Conservation (phyloP, 176 grass and related monocot genomes). For the Melocanna baccifera region DNA sequence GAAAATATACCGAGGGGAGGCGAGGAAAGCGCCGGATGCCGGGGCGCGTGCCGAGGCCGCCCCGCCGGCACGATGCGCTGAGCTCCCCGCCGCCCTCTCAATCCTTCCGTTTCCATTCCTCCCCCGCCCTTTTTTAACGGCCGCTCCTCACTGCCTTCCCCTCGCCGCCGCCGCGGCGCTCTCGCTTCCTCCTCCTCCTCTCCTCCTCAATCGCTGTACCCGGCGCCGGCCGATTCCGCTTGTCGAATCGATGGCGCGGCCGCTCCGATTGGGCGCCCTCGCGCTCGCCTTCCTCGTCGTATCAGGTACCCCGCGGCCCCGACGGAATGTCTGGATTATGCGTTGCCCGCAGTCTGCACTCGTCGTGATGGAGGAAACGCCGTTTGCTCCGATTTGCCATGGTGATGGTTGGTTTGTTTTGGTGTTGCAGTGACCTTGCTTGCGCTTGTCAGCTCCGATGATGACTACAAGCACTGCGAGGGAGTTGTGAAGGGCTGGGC, state of each 20-base stretch:
- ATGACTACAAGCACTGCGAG: conserved; percentile 56
- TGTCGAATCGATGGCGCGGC: conserved; percentile 36
- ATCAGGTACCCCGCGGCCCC: conserved; percentile 5
- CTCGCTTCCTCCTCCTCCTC: background rate
- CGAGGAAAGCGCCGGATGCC: conserved; percentile 35
- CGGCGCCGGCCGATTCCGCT: background rate
- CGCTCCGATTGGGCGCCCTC: background rate
- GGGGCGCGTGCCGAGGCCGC: conserved; percentile 33
- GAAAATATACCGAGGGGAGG: background rate
- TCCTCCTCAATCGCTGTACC: background rate
- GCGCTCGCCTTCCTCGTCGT: conserved; percentile 20
- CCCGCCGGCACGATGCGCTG: background rate
- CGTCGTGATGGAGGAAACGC: background rate
- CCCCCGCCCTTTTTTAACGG: background rate
- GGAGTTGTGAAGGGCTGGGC: conserved; percentile 65
- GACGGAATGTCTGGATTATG: background rate
- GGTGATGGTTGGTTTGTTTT: background rate
- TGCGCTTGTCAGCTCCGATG: conserved; percentile 9
- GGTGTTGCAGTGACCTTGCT: conserved; percentile 30
- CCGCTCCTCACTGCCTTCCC: background rate
- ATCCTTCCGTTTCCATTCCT: background rate
- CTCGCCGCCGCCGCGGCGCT: background rate
- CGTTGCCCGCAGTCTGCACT: background rate
- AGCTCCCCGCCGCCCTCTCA: background rate
- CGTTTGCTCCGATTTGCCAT: background rate